These are phyloP conservation scores for Byssoonygena ceratinophila DNA, from an alignment of 2,329 filamentous ascomycete species.

Conservation along the genomic window DNA sequence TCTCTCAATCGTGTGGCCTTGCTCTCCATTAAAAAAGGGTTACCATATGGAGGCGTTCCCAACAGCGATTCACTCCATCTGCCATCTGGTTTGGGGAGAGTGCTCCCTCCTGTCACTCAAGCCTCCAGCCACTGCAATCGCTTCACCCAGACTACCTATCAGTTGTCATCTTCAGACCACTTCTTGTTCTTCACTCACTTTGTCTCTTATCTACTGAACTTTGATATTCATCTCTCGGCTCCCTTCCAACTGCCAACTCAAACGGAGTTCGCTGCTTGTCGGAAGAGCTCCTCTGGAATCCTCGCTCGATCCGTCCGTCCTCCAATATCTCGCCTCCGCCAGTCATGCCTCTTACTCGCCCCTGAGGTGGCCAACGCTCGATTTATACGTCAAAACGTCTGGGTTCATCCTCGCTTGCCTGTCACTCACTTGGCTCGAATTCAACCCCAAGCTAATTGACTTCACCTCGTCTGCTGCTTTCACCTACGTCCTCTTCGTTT, in stretches of 20 bases:
- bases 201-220: background rate
- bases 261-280: background rate
- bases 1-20: slow-evolving; percentile 2
- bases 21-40: background rate
- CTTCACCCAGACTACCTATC: background rate
- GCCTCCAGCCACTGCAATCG: background rate
- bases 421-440: background rate
- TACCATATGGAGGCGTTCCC: background rate
- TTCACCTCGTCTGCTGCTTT: background rate
- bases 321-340: background rate
- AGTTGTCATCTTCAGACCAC: background rate
- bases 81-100: background rate
- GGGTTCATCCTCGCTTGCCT: background rate
- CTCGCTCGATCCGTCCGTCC: background rate
- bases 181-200: background rate
- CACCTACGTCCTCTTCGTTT: background rate
- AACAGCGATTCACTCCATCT: background rate
- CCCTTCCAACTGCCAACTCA: background rate
- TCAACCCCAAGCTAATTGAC: background rate
- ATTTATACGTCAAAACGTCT: background rate
- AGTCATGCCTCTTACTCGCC: background rate
- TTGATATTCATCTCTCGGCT: background rate
- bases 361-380: background rate
- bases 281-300: background rate
- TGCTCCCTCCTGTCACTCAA: background rate